Conservation (phyloP, 228 moss, liverwort and hornwort species). For the Sphagnum fallax region DNA sequence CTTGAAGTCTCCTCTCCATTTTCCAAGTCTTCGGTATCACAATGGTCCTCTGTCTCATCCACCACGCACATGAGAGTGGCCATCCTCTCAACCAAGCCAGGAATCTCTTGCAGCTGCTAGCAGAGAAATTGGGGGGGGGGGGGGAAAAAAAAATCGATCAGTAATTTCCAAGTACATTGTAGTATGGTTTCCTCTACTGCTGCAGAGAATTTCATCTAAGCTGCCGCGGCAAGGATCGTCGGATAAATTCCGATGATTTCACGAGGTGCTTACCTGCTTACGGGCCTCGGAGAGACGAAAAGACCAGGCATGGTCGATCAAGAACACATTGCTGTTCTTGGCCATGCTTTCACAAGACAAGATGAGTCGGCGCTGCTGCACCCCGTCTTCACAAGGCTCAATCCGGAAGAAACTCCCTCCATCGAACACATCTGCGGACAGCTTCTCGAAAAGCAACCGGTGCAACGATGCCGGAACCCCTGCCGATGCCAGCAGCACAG, state of each 20-base stretch:
- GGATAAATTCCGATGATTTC: too few relatives aligned
- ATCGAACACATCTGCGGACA: conserved; percentile 64
- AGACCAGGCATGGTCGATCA: conserved; percentile 95
- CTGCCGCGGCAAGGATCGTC: too few relatives aligned
- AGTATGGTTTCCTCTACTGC: too few relatives aligned
- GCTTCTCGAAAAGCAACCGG: conserved; percentile 59
- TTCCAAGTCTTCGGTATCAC: conserved; percentile 13
- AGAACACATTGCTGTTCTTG: conserved; percentile 66
- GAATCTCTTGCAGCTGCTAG: conserved; percentile 63
- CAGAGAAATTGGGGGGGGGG: background rate
- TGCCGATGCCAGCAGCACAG: conserved; percentile 55
- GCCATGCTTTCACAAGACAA: conserved; percentile 22
- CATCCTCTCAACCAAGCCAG: conserved; percentile 80
- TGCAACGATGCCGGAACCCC: conserved; percentile 59
- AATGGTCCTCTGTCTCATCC: conserved; percentile 19
- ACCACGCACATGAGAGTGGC: conserved; percentile 75
- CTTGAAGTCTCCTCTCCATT: conserved; percentile 6
- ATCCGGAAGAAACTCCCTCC: conserved; percentile 66
- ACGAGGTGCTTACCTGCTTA: conserved; percentile 46
- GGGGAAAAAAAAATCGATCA: background rate
- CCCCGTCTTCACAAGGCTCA: conserved; percentile 44
- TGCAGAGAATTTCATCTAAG: too few relatives aligned
- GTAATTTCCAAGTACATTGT: too few relatives aligned
- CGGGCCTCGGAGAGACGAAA: conserved; percentile 82
- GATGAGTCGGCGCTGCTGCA: conserved; percentile 48